Base-by-base conservation (phyloP, 257 asterid genomes). In the Rehmannia glutinosa region DNA sequence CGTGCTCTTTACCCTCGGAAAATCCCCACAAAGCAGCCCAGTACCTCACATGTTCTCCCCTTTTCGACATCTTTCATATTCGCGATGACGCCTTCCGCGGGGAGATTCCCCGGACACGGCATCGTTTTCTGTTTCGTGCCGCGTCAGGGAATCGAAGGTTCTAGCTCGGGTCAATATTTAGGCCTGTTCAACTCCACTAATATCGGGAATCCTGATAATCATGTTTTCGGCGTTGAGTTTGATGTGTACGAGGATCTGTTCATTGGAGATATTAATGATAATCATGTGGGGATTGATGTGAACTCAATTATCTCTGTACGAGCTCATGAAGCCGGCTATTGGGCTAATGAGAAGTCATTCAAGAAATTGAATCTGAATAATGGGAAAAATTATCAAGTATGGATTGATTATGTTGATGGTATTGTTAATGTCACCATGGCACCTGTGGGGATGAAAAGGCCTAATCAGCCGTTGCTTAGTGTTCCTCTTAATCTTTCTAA, bases 41-140 rank as follows among this genome's bases (percentile, higher is more conserved):
- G 79, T 46, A 81, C 92, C 1, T 64, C 88, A 0, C 24, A 25
- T 30, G 73, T 80, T 9, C 77, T 84, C 5, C 86, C 94, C 8
- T 86, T 88, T 55, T 83, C 83, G 3, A 78, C 96, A 1, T 89
- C 95, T 20, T 89, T 89, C 76, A 82, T 89, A 2, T 86, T 89
- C 78, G 81, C 95, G 25, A 89, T 89, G 95, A 95, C 88, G 16
- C 95, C 95, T 0, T 73, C 60, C 75, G 55, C 20, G 52, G 77
- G 75, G 36, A 57, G 62, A 49, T 75, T 74, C 0, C 90, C 87
- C 24, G 96, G 95, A 0, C 96, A 89, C 77, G 96, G 96, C 35
- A 65, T 89, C 28, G 92, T 89, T 53, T 86, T 89, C 83, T 71
- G 86, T 62, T 86, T 89, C 65, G 77, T 75, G 2, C 96, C 96